phyloP scores from a whole-genome alignment of 1,284 basidiomycete genomes.

The Cronartium quercuum region DNA sequence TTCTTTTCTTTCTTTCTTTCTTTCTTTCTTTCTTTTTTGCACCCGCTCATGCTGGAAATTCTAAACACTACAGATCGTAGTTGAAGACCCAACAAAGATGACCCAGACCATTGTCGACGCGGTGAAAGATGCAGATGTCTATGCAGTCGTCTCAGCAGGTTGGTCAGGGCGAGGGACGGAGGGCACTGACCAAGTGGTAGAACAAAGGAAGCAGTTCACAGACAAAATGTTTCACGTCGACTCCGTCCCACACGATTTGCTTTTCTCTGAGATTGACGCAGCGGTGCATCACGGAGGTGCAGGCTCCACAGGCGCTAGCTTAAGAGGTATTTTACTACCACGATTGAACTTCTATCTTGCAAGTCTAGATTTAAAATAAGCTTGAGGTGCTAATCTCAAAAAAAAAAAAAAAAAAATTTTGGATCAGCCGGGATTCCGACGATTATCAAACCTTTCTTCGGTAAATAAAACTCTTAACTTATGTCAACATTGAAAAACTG shows the following conservation, averaged over 20 bases:
- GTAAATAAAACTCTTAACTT: conserved; percentile 73
- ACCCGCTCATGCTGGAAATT: neutral
- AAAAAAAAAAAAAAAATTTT: conserved; percentile 45
- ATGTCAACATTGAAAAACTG: conserved; percentile 48
- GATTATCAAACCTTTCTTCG: conserved; percentile 94
- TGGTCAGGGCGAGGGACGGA: conserved; percentile 92
- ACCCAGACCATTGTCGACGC: conserved; percentile 83
- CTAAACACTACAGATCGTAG: conserved; percentile 60
- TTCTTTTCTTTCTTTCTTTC: too few relatives aligned
- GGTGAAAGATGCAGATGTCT: conserved; percentile 54
- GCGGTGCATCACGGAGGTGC: conserved; percentile 89
- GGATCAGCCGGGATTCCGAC: conserved; percentile 76
- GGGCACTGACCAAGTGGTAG: conserved; percentile 49
- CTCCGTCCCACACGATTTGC: conserved; percentile 92
- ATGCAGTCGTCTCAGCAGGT: conserved; percentile 86
- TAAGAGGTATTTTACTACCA: conserved; percentile 60
- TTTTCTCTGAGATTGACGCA: conserved; percentile 86
- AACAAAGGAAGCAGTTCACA: conserved; percentile 54
- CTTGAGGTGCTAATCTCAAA: too few relatives aligned
- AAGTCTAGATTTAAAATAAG: too few relatives aligned
- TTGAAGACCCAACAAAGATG: conserved; percentile 86
- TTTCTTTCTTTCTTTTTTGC: too few relatives aligned
- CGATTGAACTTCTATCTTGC: neutral
- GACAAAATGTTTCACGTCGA: conserved; percentile 72
- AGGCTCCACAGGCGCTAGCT: conserved; percentile 86